Conservation (phyloP, 352 stramenopile genomes). For the Pythium brassicae region DNA sequence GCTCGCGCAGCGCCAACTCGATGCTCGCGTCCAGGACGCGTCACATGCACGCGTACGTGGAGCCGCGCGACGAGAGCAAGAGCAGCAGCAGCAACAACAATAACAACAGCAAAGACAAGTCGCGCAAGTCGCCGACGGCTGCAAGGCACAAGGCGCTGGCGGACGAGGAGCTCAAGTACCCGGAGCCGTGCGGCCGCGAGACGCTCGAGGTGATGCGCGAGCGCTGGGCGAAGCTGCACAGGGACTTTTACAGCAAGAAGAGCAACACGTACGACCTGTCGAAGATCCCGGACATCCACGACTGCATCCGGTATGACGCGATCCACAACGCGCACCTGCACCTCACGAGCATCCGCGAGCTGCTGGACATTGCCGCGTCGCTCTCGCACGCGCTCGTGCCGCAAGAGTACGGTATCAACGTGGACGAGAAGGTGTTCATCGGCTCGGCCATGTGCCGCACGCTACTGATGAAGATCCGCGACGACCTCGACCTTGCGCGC, state of each 20-base stretch:
- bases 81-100: too few species aligned
- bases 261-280: slow-evolving; percentile 93
- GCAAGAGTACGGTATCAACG: slow-evolving; percentile 88
- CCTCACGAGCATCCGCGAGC: slow-evolving; percentile 89
- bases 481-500: slow-evolving; percentile 79
- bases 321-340: slow-evolving; percentile 97
- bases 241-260: slow-evolving; percentile 95
- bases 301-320: slow-evolving; percentile 97
- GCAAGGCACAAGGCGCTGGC: slow-evolving; percentile 15
- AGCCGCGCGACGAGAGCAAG: slow-evolving; percentile 27
- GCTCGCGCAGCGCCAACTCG: slow-evolving; percentile 64
- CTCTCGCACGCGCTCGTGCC: slow-evolving; percentile 89
- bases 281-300: slow-evolving; percentile 98
- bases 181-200: slow-evolving; percentile 78
- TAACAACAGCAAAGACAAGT: slow-evolving; percentile 29
- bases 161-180: slow-evolving; percentile 63
- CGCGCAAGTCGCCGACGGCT: not conserved
- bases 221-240: slow-evolving; percentile 92
- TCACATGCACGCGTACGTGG: slow-evolving; percentile 56
- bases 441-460: slow-evolving; percentile 85
- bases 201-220: slow-evolving; percentile 87
- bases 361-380: slow-evolving; percentile 92
- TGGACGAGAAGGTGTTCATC: slow-evolving; percentile 85
- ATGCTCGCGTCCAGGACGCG: slow-evolving; percentile 31
- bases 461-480: slow-evolving; percentile 85